Evolutionary conservation across 352 stramenopile genomes (phyloP), one percentile per base, ranked within the genome.

Genomic region (Phytophthora boehmeriae): DNA sequence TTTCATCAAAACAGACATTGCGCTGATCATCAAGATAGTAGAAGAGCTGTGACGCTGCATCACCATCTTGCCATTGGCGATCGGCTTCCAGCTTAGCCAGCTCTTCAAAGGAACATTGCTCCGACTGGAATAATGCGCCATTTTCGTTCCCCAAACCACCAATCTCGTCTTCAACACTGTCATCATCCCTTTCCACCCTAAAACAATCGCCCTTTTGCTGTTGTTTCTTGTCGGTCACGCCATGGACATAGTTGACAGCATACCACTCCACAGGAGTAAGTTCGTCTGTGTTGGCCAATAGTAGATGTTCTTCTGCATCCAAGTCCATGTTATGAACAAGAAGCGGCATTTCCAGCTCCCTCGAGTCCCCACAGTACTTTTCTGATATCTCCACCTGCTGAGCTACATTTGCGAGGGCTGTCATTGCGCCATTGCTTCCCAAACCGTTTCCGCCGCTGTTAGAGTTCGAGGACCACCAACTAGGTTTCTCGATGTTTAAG

Each of bases 231-330:
- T 90, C 75, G n/a, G 75, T 89, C 13, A 82, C 61, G 1, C 52
- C 61, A 23, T 93, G 76, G 0, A 95, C 74, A 35, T 82, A 92
- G 48, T 90, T 87, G 17, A 95, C 86, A 1, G 86, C 84, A 42
- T 92, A 93, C 86, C 86, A 95, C 65, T 95, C 86, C 38, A 95
- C 82, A 16, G 84, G 85, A 17, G 75, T 91, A 11, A 95, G 61
- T 22, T 95, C 87, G 59, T 95, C 87, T 8, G 83, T 89, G 59
- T 92, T 93, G 10, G 85, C 82, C 4, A 95, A 57, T 36, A 95
- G 68, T 25, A 95, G 67, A 57, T 95, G 87, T 42, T 95, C 87
- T 49, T 93, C 83, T 4, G 85, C 72, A 60, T 92, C 80, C 28
- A 95, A 47, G 57, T 95, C 87, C 22, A 77, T 75, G 28, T 83